phyloP scores from a whole-genome alignment of 202 grass and related monocot species.

The Dendrocalamus latiflorus region DNA sequence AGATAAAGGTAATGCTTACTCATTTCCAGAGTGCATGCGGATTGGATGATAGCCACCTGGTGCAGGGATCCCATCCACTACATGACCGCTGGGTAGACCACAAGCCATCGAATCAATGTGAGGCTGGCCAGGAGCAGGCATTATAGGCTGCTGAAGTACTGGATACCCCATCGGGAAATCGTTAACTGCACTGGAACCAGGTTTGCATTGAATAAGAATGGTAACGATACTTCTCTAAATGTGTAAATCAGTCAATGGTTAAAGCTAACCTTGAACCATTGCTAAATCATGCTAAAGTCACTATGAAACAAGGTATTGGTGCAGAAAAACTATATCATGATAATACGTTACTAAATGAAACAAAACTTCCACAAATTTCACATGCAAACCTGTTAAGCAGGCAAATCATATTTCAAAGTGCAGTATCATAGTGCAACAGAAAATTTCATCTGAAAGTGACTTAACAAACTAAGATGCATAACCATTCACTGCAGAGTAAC shows the following conservation, averaged over 20 bases:
- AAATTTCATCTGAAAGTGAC: neutral
- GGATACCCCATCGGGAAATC: constrained; percentile 95
- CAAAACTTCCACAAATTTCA: neutral
- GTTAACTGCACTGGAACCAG: constrained; percentile 75
- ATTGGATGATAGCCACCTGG: constrained; percentile 74
- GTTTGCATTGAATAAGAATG: constrained; percentile 47
- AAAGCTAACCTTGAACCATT: neutral
- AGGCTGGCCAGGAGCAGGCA: constrained; percentile 39
- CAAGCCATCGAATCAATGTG: constrained; percentile 58
- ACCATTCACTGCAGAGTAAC: neutral
- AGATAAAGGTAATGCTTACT: constrained; percentile 54
- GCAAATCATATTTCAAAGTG: neutral
- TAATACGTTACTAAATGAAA: neutral
- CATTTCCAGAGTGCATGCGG: constrained; percentile 76
- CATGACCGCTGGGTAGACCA: constrained; percentile 67
- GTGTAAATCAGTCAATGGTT: constrained; percentile 12
- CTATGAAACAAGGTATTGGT: neutral
- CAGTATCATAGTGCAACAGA: neutral
- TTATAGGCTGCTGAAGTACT: constrained; percentile 77
- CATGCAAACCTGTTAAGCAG: neutral
- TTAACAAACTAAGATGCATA: neutral
- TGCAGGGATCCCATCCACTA: constrained; percentile 88
- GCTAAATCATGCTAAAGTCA: constrained; percentile 1
- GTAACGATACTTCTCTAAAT: constrained; percentile 15
- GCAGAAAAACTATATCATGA: neutral